Conservation (phyloP, 805 yeast genomes). For the Monosporozyma solicola region DNA sequence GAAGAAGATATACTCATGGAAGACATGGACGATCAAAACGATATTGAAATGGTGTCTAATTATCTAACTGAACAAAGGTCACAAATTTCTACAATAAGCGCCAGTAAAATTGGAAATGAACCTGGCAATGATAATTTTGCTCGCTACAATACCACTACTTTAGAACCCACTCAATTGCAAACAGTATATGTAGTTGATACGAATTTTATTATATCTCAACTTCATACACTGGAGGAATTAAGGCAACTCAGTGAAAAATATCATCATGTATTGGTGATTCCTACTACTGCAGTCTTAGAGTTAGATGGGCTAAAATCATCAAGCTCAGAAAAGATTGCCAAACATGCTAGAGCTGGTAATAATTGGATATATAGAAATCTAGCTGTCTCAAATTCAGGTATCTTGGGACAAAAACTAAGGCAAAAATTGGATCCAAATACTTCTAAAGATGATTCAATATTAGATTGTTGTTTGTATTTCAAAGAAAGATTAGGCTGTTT, state of each 20-base stretch:
- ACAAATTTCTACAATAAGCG: conserved; percentile 2
- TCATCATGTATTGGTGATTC: conserved; percentile 52
- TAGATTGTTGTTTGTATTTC: conserved; percentile 74
- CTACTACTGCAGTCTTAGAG: conserved; percentile 61
- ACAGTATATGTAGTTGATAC: conserved; percentile 67
- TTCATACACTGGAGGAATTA: conserved; percentile 48
- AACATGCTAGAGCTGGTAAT: conserved; percentile 60
- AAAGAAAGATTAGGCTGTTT: conserved; percentile 33
- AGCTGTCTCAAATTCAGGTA: conserved; percentile 41
- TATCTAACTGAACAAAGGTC: conserved; percentile 29
- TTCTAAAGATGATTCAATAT: conserved; percentile 67
- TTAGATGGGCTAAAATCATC: conserved; percentile 72
- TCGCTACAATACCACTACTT: not conserved
- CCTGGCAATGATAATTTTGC: not conserved
- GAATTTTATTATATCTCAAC: conserved; percentile 67
- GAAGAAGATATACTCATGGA: conserved; percentile 42
- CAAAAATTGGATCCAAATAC: conserved; percentile 43
- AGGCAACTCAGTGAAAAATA: conserved; percentile 33
- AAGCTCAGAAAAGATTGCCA: conserved; percentile 35
- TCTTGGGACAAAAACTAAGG: conserved; percentile 54
- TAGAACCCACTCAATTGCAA: not conserved
- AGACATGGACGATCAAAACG: conserved; percentile 39
- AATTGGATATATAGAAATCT: conserved; percentile 64
- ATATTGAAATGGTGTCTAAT: conserved; percentile 37
- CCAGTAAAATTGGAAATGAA: not conserved